These are phyloP conservation scores for Tremella mesenterica DNA, from an alignment of 768 basidiomycete genomes.

Conservation along the genomic window DNA sequence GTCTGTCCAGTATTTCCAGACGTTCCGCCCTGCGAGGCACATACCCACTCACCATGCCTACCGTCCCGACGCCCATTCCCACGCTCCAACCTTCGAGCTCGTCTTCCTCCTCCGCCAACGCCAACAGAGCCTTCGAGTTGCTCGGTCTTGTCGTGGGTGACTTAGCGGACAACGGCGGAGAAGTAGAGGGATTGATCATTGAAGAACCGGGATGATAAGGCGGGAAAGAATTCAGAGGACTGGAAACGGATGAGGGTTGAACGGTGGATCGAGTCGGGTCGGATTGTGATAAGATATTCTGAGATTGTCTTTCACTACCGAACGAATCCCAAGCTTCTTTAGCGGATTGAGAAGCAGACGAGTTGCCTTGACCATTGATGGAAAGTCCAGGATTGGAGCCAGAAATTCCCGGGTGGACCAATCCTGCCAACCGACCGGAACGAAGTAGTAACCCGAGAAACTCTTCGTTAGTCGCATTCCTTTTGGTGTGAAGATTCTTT, in stretches of 20 bases:
- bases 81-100: slow-evolving; percentile 37
- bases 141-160: slow-evolving; percentile 21
- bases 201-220: background rate
- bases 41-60: slow-evolving; percentile 8
- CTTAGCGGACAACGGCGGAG: slow-evolving; percentile 23
- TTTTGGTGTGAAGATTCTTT: slow-evolving; percentile 96
- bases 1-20: no score
- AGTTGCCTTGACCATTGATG: background rate
- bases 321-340: slow-evolving; percentile 34
- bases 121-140: slow-evolving; percentile 41
- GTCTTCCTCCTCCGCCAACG: slow-evolving; percentile 42
- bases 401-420: slow-evolving; percentile 5
- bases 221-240: background rate
- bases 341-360: background rate
- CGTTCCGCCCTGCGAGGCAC: background rate
- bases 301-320: slow-evolving; percentile 2
- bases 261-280: no score
- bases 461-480: slow-evolving; percentile 61
- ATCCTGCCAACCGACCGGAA: slow-evolving; percentile 26
- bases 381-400: background rate
- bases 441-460: slow-evolving; percentile 32
- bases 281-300: no score
- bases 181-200: slow-evolving; percentile 13
- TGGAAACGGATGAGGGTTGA: background rate
- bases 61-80: slow-evolving; percentile 19